Base-by-base conservation (phyloP, 305 asterid genomes). In the Fraxinus greggii region DNA sequence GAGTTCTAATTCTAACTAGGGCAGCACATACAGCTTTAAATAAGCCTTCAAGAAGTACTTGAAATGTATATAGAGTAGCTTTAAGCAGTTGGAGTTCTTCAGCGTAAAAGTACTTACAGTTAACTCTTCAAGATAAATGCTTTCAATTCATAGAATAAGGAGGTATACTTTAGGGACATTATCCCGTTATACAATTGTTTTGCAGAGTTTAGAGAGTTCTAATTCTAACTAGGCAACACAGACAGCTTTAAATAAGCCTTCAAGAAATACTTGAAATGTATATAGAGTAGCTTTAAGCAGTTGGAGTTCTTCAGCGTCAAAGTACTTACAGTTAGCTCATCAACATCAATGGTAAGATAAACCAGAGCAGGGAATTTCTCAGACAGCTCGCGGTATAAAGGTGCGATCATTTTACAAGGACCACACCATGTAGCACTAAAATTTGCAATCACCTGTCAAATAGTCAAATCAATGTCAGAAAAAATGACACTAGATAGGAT, bases 391-490 rank as follows among this genome's bases (percentile, higher is more conserved):
- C 87, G 81, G 86, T 86, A 97, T 89, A 86, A 92, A 75, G 98
- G 98, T 61, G 98, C 97, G 81, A 97, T 92, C 91, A 90, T 83
- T 88, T 92, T 89, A 89, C 99, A 97, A 84, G 99, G 99, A 83
- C 94, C 97, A 84, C 99, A 97, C 99, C 99, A 97, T 29, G 94
- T 61, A 70, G 99, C 99, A 80, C 97, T 97, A 79, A 97, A 97
- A 89, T 97, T 97, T 35, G 97, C 98, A 86, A 97, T 79, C 80
- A 93, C 98, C 99, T 97, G 97, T 72, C 80, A 77, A 5, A 79
- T 36, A 79, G 77, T 83, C 35, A 70, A 72, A 75, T 54, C 74
- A 81, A 36, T 72, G 65, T 88, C 82, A 89, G 80, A 72, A 84
- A 76, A 32, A 15, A 19, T 19, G 12, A 15, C 45, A 31, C 2